Conservation (phyloP, 164 flowering plant genomes). For the Magnolia sinica region DNA sequence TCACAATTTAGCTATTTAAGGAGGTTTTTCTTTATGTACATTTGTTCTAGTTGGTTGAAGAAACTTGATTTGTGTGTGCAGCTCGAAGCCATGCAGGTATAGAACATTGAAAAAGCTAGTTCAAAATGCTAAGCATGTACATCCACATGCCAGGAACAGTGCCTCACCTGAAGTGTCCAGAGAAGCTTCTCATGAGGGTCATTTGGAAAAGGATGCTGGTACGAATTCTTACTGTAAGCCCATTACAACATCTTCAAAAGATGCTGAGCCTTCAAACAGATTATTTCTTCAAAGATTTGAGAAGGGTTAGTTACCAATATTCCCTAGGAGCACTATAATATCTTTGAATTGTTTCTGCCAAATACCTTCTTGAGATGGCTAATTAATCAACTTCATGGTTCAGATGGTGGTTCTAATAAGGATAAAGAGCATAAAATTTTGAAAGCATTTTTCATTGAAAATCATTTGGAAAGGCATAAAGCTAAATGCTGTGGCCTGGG, state of each 20-base stretch:
- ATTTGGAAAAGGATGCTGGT: constrained; percentile 47
- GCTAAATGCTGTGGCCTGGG: constrained; percentile 24
- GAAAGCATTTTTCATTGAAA: constrained; percentile 29
- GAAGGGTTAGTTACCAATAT: too few relatives aligned
- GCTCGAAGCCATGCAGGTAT: constrained; percentile 60
- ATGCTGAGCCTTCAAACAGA: constrained; percentile 14
- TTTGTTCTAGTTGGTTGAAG: neutral
- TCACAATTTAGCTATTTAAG: too few relatives aligned
- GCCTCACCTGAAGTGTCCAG: constrained; percentile 35
- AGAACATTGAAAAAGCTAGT: constrained; percentile 29
- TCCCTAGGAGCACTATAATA: too few relatives aligned
- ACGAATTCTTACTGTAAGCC: constrained; percentile 14
- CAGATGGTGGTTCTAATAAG: too few relatives aligned
- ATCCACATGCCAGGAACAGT: constrained; percentile 30
- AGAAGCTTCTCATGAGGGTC: constrained; percentile 29
- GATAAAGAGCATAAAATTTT: constrained; percentile 29
- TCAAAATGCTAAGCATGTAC: constrained; percentile 44
- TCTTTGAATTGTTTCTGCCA: too few relatives aligned
- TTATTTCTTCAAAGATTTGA: too few relatives aligned
- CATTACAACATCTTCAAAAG: constrained; percentile 9
- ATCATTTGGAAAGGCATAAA: constrained; percentile 30
- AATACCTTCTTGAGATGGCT: too few relatives aligned
- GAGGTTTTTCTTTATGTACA: too few relatives aligned
- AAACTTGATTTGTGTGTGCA: constrained; percentile 19
- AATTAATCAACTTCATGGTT: too few relatives aligned